Conservation (phyloP, 1,139 yeast species). For the Torulaspora globosa region DNA sequence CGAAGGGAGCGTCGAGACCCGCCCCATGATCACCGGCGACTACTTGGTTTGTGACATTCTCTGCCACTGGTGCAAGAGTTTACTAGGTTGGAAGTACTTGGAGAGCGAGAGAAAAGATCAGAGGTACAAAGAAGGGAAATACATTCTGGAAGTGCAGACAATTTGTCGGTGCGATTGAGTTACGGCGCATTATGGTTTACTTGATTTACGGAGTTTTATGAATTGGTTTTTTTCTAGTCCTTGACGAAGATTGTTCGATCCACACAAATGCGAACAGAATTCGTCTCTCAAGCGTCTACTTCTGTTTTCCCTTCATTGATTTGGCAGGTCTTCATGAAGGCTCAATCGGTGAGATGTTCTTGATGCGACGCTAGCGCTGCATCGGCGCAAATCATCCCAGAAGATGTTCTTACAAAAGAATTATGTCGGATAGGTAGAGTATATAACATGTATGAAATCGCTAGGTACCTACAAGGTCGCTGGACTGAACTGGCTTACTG, state of each 20-base stretch:
- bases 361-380: not conserved
- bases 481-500: not conserved
- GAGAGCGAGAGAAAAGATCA: slow-evolving; percentile 38
- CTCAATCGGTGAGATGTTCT: not conserved
- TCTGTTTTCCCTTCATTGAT: not conserved
- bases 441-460: slow-evolving; percentile 1
- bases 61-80: slow-evolving; percentile 43
- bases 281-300: not conserved
- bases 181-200: not conserved
- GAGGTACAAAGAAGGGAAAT: slow-evolving; percentile 44
- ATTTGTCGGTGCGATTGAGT: slow-evolving; percentile 29
- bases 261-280: not conserved
- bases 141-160: slow-evolving; percentile 40
- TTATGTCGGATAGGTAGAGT: not conserved
- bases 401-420: slow-evolving; percentile 1
- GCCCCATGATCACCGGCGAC: slow-evolving; percentile 44
- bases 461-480: not conserved
- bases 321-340: not conserved
- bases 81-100: slow-evolving; percentile 46
- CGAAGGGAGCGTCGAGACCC: slow-evolving; percentile 36
- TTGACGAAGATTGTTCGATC: not conserved
- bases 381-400: not conserved
- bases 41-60: slow-evolving; percentile 42
- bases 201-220: not conserved
- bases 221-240: slow-evolving; percentile 4